Conservation (phyloP, 139 green algal genomes). For the Trebouxia sp. region DNA sequence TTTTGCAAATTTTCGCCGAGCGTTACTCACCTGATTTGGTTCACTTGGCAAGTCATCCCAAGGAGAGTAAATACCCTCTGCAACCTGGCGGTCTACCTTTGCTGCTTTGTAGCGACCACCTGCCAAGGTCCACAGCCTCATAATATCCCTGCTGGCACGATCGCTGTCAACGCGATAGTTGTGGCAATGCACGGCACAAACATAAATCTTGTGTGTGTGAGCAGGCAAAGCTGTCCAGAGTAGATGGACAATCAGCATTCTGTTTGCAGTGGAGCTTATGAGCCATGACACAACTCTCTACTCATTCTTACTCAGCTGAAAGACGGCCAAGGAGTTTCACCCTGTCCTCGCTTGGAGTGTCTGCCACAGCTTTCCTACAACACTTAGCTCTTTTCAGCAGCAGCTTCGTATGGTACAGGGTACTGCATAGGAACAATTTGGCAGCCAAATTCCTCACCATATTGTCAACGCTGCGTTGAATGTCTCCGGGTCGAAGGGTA, state of each 20-base stretch:
- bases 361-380: not conserved
- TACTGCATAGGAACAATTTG: not conserved
- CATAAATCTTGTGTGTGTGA: no score
- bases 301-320: not conserved
- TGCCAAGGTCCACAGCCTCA: not conserved
- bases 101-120: not conserved
- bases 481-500: not conserved
- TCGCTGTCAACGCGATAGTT: not conserved
- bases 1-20: not conserved
- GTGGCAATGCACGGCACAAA: not conserved
- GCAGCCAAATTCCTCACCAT: not conserved
- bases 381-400: no score
- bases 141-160: not conserved
- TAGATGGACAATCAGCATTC: not conserved
- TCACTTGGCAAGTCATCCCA: conserved; percentile 8
- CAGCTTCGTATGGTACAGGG: not conserved
- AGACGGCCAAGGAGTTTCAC: not conserved
- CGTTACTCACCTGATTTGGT: not conserved
- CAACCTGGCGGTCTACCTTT: not conserved
- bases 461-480: conserved; percentile 1
- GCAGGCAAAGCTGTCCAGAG: not conserved
- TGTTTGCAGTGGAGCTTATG: not conserved
- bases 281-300: not conserved
- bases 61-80: not conserved
- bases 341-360: not conserved